phyloP scores from a whole-genome alignment of 495 filamentous ascomycete species.

The Penicillium herquei region DNA sequence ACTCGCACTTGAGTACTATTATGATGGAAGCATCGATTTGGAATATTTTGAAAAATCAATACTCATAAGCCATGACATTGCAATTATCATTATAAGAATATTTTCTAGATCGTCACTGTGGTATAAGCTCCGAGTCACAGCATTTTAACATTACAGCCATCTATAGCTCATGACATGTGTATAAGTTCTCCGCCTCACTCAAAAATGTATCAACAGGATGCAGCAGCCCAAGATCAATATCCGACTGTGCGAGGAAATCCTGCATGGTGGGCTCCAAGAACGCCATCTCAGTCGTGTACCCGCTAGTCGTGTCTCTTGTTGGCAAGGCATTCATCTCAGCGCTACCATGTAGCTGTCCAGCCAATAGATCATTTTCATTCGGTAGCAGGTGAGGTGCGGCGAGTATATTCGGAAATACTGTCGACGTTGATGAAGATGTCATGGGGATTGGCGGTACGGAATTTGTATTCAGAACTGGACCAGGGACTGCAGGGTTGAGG shows the following conservation, averaged over 20 bases:
- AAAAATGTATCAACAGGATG: constrained; percentile 44
- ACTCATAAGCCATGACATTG: too few relatives aligned
- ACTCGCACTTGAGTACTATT: too few relatives aligned
- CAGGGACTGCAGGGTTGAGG: neutral
- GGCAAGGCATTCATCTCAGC: constrained; percentile 15
- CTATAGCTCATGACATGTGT: constrained; percentile 35
- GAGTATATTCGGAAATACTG: neutral
- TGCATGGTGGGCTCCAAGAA: constrained; percentile 48
- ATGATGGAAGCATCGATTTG: too few relatives aligned
- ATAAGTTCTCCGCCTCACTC: constrained; percentile 38
- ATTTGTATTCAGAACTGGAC: neutral
- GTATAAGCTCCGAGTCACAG: neutral
- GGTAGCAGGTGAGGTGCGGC: neutral
- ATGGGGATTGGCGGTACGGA: neutral
- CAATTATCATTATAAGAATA: too few relatives aligned
- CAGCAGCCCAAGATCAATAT: constrained; percentile 40
- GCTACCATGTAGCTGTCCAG: neutral
- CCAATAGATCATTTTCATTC: constrained; percentile 4
- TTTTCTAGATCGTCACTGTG: too few relatives aligned
- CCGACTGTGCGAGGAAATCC: constrained; percentile 44
- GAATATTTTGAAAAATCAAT: too few relatives aligned
- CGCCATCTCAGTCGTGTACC: constrained; percentile 45
- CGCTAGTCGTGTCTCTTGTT: constrained; percentile 14
- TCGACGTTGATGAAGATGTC: constrained; percentile 4
- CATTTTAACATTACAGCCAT: neutral